Evolutionary conservation across 352 stramenopile genomes (phyloP).

Genomic region (Hyphochytrium catenoides): DNA sequence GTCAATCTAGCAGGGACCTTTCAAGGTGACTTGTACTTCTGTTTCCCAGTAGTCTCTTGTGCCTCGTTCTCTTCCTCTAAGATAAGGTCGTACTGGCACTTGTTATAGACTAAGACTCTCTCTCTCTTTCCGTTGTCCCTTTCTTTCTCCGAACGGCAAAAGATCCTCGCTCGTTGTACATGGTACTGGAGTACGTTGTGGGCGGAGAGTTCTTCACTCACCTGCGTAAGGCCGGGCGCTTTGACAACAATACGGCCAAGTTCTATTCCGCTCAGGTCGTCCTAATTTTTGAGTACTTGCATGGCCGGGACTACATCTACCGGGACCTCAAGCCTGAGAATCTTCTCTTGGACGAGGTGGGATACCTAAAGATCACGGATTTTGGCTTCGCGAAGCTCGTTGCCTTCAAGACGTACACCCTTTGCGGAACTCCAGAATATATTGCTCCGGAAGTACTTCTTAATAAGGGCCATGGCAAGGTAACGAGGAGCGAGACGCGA

Average conservation of each 20-base stretch:
- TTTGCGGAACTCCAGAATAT: conserved; percentile 79
- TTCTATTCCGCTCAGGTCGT: conserved; percentile 82
- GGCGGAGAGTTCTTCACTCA: conserved; percentile 94
- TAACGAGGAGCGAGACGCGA: no score
- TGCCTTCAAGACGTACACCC: conserved; percentile 80
- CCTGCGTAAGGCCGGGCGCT: conserved; percentile 70
- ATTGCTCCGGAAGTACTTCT: conserved; percentile 70
- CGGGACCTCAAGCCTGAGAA: conserved; percentile 89
- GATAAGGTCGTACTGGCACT: no score
- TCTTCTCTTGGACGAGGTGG: conserved; percentile 75
- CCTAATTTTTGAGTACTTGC: conserved; percentile 89
- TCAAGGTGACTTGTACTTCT: conserved; percentile 19
- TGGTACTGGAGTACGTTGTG: conserved; percentile 91
- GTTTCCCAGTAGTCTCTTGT: background rate
- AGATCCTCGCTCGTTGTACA: conserved; percentile 84
- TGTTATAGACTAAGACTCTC: no score
- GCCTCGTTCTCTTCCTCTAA: background rate
- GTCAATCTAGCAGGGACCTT: conserved; percentile 81
- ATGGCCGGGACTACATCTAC: conserved; percentile 88
- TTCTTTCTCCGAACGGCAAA: no score
- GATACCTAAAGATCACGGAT: conserved; percentile 88
- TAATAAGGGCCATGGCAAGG: conserved; percentile 63
- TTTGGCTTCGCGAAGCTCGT: conserved; percentile 81
- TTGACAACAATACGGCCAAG: conserved; percentile 71
- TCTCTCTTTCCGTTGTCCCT: no score